Conservation (phyloP, 208 protist genomes). For the Porcisia deanei region DNA sequence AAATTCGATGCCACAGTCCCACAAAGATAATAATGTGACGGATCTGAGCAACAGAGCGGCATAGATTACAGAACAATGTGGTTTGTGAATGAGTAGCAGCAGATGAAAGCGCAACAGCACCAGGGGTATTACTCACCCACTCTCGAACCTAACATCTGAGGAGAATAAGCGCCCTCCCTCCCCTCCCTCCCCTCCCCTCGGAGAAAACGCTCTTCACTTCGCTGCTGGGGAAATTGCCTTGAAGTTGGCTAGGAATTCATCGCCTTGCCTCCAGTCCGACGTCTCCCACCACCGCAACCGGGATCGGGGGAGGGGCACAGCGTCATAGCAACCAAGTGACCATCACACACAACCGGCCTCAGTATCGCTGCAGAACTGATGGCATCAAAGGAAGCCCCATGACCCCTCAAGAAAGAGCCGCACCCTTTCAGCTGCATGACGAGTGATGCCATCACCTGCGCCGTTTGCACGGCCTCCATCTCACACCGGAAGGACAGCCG, state of each 20-base stretch:
- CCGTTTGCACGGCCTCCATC: conserved; percentile 56
- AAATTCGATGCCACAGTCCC: neutral
- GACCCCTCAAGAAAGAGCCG: neutral
- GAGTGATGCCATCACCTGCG: conserved; percentile 52
- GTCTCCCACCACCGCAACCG: neutral
- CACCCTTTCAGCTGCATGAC: conserved; percentile 17
- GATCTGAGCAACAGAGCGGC: neutral
- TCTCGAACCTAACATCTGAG: neutral
- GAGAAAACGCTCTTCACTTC: neutral
- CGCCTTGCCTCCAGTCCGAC: neutral
- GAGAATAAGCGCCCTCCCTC: neutral
- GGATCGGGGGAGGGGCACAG: conserved; percentile 1
- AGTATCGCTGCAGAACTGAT: conserved; percentile 13
- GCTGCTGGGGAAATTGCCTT: neutral
- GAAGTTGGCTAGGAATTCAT: neutral
- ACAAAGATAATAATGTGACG: neutral
- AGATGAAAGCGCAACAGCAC: neutral
- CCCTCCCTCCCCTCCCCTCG: neutral
- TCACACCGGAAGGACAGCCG: conserved; percentile 50
- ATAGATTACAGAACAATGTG: neutral
- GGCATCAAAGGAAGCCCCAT: neutral
- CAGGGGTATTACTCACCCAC: neutral
- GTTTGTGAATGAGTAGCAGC: neutral
- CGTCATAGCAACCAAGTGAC: conserved; percentile 34
- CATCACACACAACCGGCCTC: conserved; percentile 46